Base-by-base conservation (phyloP, 2,329 filamentous ascomycete species). In the Penicillium sp. region DNA sequence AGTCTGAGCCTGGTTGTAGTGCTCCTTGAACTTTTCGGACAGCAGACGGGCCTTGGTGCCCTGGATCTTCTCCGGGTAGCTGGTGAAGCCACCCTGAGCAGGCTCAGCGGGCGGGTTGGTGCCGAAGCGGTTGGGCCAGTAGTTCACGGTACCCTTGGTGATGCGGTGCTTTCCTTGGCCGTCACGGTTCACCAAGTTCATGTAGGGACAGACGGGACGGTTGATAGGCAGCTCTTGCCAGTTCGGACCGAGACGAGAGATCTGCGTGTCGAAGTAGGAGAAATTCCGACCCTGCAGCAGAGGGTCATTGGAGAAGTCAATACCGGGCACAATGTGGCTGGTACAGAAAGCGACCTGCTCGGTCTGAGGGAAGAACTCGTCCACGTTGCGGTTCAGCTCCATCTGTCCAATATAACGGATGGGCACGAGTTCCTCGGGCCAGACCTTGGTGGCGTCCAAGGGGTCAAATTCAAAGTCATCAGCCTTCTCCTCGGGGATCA, bases 281-380 rank as follows among this genome's bases (percentile, higher is more conserved):
- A 81, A 81, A 71, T 88, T 90, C 32, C 86, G 81, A 29, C 85
- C 86, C 63, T 90, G 85, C 3, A 81, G 69, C 3, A 90, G 76
- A 2, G 86, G 86, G 52, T 90, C 87, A 51, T 90, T 81, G 0
- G 84, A 86, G 63, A 86, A 85, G 11, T 85, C 86, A 49, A 90
- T 85, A 25, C 87, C 87, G 0, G 85, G 86, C 0, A 93, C 84
- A 42, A 93, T 72, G 56, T 94, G 88, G 47, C 81, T 79, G 1
- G 88, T 91, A 61, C 85, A 90, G 68, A 93, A 94, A 1, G 88
- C 87, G 1, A 83, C 81, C 68, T 94, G 88, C 71, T 94, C 88
- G 0, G 84, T 89, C 67, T 93, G 80, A 0, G 87, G 76, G 69
- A 93, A 93, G 72, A 80, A 93, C 63, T 94, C 87, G 54, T 91